Percentiles rank a stretch among this genome's conserved stretches.
Conservation (phyloP, 1,284 basidiomycete genomes). For the Bjerkandera adusta region DNA sequence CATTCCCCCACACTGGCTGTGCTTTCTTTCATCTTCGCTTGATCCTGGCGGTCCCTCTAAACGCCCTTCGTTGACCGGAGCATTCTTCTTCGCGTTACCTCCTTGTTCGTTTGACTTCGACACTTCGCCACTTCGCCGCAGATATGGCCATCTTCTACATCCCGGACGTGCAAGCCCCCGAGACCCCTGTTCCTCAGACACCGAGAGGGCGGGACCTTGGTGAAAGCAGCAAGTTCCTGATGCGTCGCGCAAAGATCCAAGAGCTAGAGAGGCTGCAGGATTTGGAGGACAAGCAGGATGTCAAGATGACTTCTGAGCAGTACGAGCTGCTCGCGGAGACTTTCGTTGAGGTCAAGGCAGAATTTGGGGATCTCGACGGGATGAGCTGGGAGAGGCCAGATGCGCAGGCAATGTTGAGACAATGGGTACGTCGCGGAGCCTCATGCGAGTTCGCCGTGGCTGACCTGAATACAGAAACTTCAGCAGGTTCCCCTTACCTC, state of each 20-base stretch:
- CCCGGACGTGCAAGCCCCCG: no score
- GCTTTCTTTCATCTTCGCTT: neutral
- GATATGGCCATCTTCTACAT: no score
- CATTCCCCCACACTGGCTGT: neutral
- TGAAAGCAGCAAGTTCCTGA: constrained; percentile 10
- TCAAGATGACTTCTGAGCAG: constrained; percentile 1
- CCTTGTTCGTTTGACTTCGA: no score
- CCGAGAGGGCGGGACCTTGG: neutral
- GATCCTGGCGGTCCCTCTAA: neutral
- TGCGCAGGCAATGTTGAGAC: neutral
- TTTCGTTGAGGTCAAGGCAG: neutral
- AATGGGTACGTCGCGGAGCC: constrained; percentile 4
- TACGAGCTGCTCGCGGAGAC: neutral
- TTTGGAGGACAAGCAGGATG: constrained; percentile 5
- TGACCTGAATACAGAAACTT: no score
- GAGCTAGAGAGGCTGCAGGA: constrained; percentile 11
- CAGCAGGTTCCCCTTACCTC: no score
- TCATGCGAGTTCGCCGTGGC: no score
- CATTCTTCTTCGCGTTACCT: neutral
- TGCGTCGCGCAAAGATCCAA: constrained; percentile 1
- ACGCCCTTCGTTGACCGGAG: neutral
- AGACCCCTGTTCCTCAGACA: no score
- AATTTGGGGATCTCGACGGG: constrained; percentile 6
- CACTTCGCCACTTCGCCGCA: no score
- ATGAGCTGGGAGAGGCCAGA: constrained; percentile 1